Conservation (phyloP, 306 rosid species). For the Corylus avellana region DNA sequence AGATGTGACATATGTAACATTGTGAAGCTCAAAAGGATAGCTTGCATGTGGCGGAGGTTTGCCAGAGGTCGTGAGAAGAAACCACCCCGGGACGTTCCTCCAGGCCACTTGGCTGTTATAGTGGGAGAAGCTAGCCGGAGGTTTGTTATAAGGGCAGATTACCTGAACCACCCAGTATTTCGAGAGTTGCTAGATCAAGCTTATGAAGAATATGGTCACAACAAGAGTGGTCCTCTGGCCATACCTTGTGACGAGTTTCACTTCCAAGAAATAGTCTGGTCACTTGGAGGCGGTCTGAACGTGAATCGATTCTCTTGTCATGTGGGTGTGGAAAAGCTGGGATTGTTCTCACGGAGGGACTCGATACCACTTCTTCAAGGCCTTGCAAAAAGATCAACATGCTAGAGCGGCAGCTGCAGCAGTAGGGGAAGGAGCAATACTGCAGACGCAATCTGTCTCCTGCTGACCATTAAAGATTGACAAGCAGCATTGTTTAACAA, state of each 20-base stretch:
- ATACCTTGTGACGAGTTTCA: slow-evolving; percentile 52
- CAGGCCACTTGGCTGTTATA: slow-evolving; percentile 28
- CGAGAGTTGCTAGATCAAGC: slow-evolving; percentile 45
- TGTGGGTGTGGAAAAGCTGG: slow-evolving; percentile 28
- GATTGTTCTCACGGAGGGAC: slow-evolving; percentile 21
- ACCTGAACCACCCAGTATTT: slow-evolving; percentile 29
- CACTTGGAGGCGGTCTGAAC: slow-evolving; percentile 29
- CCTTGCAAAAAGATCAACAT: slow-evolving; percentile 34
- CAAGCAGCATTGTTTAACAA: slow-evolving; percentile 26
- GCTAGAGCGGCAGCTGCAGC: slow-evolving; percentile 22
- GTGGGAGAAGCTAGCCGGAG: slow-evolving; percentile 24
- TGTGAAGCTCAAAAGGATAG: slow-evolving; percentile 24
- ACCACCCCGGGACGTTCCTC: slow-evolving; percentile 39
- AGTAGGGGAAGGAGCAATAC: slow-evolving; percentile 11
- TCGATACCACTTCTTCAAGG: slow-evolving; percentile 33
- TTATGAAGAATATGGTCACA: slow-evolving; percentile 45
- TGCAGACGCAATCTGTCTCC: slow-evolving; percentile 8
- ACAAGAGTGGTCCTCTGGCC: slow-evolving; percentile 42
- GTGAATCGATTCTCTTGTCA: slow-evolving; percentile 28
- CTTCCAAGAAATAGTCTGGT: slow-evolving; percentile 45
- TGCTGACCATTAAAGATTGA: slow-evolving; percentile 17
- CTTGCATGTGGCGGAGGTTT: slow-evolving; percentile 42
- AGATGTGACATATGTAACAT: slow-evolving; percentile 1
- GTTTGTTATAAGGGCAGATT: slow-evolving; percentile 8
- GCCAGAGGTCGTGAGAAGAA: slow-evolving; percentile 26